Evolutionary conservation across 139 green algal species (phyloP).

Genomic region (Nannochloris sp.): DNA sequence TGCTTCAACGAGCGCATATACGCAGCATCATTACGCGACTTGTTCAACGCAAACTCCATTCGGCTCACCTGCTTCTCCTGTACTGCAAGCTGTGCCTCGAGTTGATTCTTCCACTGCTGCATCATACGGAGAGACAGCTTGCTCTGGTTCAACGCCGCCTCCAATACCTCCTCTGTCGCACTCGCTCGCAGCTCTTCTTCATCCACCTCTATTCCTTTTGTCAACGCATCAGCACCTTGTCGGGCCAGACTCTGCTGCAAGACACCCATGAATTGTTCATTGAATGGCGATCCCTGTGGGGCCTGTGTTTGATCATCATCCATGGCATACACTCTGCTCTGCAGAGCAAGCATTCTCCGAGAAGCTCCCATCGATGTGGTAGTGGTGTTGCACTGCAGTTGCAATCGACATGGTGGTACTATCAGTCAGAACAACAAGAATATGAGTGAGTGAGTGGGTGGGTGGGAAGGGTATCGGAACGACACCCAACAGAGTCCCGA

Average conservation of each 20-base stretch:
- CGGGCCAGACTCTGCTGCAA: slow-evolving; percentile 19
- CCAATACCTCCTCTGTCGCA: slow-evolving; percentile 7
- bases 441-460: too few species aligned
- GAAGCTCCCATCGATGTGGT: too few species aligned
- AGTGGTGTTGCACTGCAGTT: too few species aligned
- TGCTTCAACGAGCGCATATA: slow-evolving; percentile 20
- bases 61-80: slow-evolving; percentile 19
- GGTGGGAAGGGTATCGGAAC: too few species aligned
- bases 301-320: not conserved
- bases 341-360: too few species aligned
- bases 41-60: slow-evolving; percentile 38
- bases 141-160: slow-evolving; percentile 4
- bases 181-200: slow-evolving; percentile 1
- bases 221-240: slow-evolving; percentile 18
- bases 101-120: slow-evolving; percentile 3
- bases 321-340: too few species aligned
- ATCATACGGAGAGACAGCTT: slow-evolving; percentile 5
- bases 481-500: too few species aligned
- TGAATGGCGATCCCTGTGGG: not conserved
- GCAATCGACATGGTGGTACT: too few species aligned
- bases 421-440: too few species aligned
- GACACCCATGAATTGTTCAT: slow-evolving; percentile 8
- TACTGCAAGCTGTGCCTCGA: slow-evolving; percentile 9
- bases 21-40: slow-evolving; percentile 20
- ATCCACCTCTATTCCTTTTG: not conserved